Percentiles rank a stretch among this genome's conserved stretches.
phyloP scores from a whole-genome alignment of 768 basidiomycete species.

The Xerocomellus intermedius region DNA sequence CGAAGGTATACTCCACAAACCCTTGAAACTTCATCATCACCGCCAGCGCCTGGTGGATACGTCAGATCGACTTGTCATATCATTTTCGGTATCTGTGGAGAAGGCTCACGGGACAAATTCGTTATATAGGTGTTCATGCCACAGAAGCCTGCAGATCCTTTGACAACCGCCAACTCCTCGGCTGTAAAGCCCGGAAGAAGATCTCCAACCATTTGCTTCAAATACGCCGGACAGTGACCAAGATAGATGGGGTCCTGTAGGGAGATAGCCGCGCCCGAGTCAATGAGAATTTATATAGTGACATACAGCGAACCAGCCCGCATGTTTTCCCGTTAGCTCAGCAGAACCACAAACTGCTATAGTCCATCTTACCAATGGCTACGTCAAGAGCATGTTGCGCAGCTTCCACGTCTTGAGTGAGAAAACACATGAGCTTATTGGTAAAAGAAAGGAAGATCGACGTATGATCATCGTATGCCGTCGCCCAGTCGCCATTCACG shows the following conservation, averaged over 20 bases:
- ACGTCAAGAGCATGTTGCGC: slow-evolving; percentile 73
- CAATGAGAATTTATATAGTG: background rate
- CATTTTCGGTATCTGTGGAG: background rate
- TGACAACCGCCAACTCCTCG: slow-evolving; percentile 55
- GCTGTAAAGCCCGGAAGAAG: slow-evolving; percentile 58
- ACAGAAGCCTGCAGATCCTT: slow-evolving; percentile 68
- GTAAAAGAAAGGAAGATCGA: background rate
- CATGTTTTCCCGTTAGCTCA: slow-evolving; percentile 15
- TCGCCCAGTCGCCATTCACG: slow-evolving; percentile 72
- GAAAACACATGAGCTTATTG: background rate
- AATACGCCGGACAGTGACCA: slow-evolving; percentile 62
- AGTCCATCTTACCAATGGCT: slow-evolving; percentile 55
- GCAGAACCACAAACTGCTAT: slow-evolving; percentile 24
- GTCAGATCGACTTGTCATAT: background rate
- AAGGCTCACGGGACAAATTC: slow-evolving; percentile 52
- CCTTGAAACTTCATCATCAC: slow-evolving; percentile 67
- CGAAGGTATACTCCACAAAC: slow-evolving; percentile 58
- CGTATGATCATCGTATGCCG: slow-evolving; percentile 58
- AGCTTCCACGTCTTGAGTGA: slow-evolving; percentile 55
- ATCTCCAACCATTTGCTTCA: slow-evolving; percentile 54
- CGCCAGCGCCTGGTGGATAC: slow-evolving; percentile 47
- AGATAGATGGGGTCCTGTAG: slow-evolving; percentile 66
- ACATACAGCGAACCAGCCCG: slow-evolving; percentile 61
- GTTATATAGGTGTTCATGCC: slow-evolving; percentile 75
- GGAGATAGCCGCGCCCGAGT: background rate